Conservation (phyloP, 2,329 filamentous ascomycete species). For the Thielaviopsis euricoi region DNA sequence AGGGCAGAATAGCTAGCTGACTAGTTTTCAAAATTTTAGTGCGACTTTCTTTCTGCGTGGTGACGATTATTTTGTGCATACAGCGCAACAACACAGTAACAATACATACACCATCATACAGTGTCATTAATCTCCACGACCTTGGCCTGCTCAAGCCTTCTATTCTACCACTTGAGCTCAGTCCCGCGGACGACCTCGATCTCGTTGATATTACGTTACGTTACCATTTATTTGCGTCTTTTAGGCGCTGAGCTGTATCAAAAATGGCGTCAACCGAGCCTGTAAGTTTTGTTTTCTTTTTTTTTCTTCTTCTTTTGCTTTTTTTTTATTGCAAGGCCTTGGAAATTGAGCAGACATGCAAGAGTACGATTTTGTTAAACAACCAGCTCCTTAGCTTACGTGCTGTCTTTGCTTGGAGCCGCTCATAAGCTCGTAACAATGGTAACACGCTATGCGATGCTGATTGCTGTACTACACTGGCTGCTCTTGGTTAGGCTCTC, state of each 20-base stretch:
- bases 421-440: neutral
- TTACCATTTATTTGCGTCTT: neutral
- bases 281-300: neutral
- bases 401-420: neutral
- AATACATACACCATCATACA: neutral
- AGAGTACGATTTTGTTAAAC: neutral
- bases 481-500: neutral
- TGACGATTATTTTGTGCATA: neutral
- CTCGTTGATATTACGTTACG: neutral
- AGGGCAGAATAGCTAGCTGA: neutral
- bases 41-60: neutral
- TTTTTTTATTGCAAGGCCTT: neutral
- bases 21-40: neutral
- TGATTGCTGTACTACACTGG: neutral
- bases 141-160: neutral
- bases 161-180: neutral
- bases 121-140: neutral
- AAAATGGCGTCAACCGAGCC: constrained; percentile 10
- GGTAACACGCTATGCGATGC: neutral
- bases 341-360: neutral
- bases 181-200: neutral
- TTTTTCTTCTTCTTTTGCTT: neutral
- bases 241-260: neutral
- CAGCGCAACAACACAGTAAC: neutral
- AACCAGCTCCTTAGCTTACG: neutral